Percentiles rank a stretch among this genome's conserved stretches.
Conservation (phyloP, 805 yeast genomes). For the Soucietia sequanensis region DNA sequence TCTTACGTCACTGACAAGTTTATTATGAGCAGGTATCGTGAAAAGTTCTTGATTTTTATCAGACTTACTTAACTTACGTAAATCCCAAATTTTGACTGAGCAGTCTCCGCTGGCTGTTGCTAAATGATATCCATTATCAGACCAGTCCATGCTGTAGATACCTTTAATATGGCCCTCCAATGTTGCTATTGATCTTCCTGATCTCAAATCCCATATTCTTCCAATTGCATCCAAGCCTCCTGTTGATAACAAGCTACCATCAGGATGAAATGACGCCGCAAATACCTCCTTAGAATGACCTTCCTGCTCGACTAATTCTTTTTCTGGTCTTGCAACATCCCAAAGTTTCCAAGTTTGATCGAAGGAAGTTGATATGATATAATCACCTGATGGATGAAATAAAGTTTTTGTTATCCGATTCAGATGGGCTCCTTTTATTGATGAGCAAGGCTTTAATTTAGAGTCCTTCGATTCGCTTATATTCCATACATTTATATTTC, state of each 20-base stretch:
- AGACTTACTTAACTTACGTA: slow-evolving; percentile 44
- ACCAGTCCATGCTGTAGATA: slow-evolving; percentile 70
- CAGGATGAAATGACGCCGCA: slow-evolving; percentile 61
- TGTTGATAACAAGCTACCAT: slow-evolving; percentile 73
- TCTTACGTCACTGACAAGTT: slow-evolving; percentile 63
- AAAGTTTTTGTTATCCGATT: slow-evolving; percentile 58
- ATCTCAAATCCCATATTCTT: slow-evolving; percentile 81
- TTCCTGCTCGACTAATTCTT: slow-evolving; percentile 67
- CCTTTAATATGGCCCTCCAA: slow-evolving; percentile 71
- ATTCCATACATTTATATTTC: slow-evolving; percentile 33
- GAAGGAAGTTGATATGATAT: slow-evolving; percentile 68
- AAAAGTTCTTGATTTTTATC: slow-evolving; percentile 30
- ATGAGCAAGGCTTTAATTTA: slow-evolving; percentile 12
- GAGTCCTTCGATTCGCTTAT: slow-evolving; percentile 2
- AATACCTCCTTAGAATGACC: slow-evolving; percentile 81
- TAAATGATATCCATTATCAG: slow-evolving; percentile 69
- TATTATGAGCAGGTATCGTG: slow-evolving; percentile 73
- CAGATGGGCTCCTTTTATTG: slow-evolving; percentile 31
- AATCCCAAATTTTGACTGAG: slow-evolving; percentile 80
- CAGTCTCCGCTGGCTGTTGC: slow-evolving; percentile 88
- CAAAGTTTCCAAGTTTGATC: slow-evolving; percentile 89
- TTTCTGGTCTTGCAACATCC: slow-evolving; percentile 54
- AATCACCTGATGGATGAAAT: slow-evolving; percentile 63
- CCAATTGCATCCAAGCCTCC: slow-evolving; percentile 78
- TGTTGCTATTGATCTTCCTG: slow-evolving; percentile 62